phyloP scores from a whole-genome alignment of 345 rosid genomes.

The Hirschfeldia incana region DNA sequence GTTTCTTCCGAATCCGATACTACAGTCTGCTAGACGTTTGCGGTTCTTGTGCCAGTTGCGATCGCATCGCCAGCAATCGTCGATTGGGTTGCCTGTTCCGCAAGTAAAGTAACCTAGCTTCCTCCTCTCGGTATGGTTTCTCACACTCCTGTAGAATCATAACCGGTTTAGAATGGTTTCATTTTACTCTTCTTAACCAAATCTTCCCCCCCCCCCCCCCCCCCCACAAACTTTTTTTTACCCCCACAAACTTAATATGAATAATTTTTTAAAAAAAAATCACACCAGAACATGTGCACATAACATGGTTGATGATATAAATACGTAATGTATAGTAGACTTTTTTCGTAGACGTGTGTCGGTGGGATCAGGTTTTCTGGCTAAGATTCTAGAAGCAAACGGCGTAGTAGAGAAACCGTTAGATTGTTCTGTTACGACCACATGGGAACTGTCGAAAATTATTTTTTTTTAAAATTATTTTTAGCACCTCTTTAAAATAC shows the following conservation, averaged over 20 bases:
- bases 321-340: conserved; percentile 9
- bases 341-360: conserved; percentile 36
- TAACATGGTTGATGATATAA: conserved; percentile 36
- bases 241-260: background rate
- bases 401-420: conserved; percentile 37
- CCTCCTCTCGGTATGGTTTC: conserved; percentile 78
- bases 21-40: conserved; percentile 85
- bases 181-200: background rate
- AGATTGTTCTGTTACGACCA: conserved; percentile 27
- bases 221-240: no score
- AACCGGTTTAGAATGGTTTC: conserved; percentile 22
- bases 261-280: background rate
- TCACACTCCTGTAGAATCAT: conserved; percentile 58
- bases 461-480: conserved; percentile 9
- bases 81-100: conserved; percentile 89
- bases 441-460: conserved; percentile 32
- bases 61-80: conserved; percentile 94
- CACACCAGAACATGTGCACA: conserved; percentile 37
- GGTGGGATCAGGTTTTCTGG: conserved; percentile 38
- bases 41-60: conserved; percentile 86
- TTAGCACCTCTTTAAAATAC: background rate
- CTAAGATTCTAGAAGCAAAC: conserved; percentile 32
- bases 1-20: conserved; percentile 92
- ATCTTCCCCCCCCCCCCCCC: background rate
- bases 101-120: conserved; percentile 80